Evolutionary conservation across 1,139 yeast genomes (phyloP).

Genomic region (Scheffersomyces segobiensis): DNA sequence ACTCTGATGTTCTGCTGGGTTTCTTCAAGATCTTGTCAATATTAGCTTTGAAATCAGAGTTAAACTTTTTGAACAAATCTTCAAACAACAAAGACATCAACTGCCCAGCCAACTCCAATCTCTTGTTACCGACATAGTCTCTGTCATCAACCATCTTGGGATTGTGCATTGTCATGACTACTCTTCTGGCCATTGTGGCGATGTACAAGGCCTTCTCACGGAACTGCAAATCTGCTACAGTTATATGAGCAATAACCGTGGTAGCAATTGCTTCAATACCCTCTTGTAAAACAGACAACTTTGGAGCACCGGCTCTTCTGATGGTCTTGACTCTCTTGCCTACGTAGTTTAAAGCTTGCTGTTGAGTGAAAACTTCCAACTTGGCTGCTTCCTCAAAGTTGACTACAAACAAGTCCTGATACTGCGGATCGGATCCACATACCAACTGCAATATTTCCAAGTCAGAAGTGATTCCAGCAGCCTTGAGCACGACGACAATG

Average conservation of each 20-base stretch:
- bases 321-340: conserved; percentile 92
- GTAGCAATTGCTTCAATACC: conserved; percentile 98
- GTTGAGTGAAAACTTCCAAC: conserved; percentile 84
- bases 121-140: conserved; percentile 97
- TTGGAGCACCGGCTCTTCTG: conserved; percentile 83
- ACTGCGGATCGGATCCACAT: conserved; percentile 84
- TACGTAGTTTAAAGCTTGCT: conserved; percentile 87
- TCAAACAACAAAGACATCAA: conserved; percentile 91
- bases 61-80: conserved; percentile 94
- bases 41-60: conserved; percentile 88
- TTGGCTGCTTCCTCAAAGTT: conserved; percentile 94
- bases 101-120: conserved; percentile 97
- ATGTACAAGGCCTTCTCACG: conserved; percentile 92
- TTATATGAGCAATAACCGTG: conserved; percentile 91
- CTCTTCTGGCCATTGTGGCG: conserved; percentile 96
- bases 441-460: conserved; percentile 91
- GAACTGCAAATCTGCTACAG: conserved; percentile 83
- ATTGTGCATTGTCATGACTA: conserved; percentile 91
- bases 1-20: conserved; percentile 93
- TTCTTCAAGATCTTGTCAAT: conserved; percentile 91
- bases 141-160: conserved; percentile 97
- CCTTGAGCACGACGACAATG: conserved; percentile 87
- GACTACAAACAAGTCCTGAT: conserved; percentile 88
- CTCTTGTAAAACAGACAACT: conserved; percentile 79
- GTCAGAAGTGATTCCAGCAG: conserved; percentile 93